Conservation (phyloP, 768 basidiomycete genomes). For the Termitomyces sp. region DNA sequence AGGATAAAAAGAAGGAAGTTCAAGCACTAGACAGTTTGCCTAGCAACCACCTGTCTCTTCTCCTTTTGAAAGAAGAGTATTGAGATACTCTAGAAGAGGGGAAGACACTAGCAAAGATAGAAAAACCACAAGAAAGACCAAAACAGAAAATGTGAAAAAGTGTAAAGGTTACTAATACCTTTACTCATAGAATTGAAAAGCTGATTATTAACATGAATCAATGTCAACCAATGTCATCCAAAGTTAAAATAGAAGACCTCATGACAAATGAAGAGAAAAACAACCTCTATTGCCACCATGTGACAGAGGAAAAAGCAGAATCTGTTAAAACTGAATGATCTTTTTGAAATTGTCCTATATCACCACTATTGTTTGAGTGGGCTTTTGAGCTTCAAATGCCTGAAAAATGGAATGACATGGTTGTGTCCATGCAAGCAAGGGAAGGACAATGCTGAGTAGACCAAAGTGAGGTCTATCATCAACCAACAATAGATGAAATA, state of each 20-base stretch:
- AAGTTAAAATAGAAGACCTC: not conserved
- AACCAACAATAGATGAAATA: no score
- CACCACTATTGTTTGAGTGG: not conserved
- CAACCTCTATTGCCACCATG: not conserved
- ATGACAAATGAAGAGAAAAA: constrained; percentile 1
- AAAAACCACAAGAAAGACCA: not conserved
- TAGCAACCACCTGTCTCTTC: not conserved
- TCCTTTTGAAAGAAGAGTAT: not conserved
- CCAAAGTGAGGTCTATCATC: no score
- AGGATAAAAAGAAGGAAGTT: not conserved
- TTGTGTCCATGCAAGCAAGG: not conserved
- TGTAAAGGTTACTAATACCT: not conserved
- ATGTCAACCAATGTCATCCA: not conserved
- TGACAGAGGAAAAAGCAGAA: not conserved
- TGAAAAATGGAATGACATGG: constrained; percentile 18
- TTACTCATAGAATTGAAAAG: no score
- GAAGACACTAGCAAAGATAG: not conserved
- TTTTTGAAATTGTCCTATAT: not conserved
- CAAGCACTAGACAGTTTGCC: not conserved
- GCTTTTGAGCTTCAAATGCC: not conserved
- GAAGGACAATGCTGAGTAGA: no score
- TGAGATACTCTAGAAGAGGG: not conserved
- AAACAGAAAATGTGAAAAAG: not conserved
- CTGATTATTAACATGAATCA: not conserved
- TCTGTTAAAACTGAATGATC: not conserved